A percentile compares a stretch with the other conserved stretches of the same genome.
phyloP scores from a whole-genome alignment of 1,284 basidiomycete species.

The Cerioporus squamosus region DNA sequence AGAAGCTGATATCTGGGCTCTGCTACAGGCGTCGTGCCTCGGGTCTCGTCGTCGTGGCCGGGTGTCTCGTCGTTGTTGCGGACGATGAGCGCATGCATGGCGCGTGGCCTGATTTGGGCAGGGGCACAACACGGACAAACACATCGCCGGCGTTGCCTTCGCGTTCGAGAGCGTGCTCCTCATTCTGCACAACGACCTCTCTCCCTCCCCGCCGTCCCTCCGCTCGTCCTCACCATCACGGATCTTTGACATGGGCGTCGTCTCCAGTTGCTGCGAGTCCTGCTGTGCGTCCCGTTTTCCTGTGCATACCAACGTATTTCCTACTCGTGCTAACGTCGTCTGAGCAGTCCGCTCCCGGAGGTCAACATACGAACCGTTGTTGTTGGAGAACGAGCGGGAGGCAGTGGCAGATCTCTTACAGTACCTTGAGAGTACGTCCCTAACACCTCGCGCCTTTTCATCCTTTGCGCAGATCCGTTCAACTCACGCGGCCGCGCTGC shows the following conservation, averaged over 20 bases:
- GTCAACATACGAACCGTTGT: conserved; percentile 89
- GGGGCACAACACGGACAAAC: conserved; percentile 23
- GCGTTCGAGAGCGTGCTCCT: conserved; percentile 7
- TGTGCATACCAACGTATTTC: conserved; percentile 6
- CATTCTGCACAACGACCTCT: conserved; percentile 15
- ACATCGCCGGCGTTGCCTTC: conserved; percentile 18
- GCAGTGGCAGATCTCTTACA: conserved; percentile 98
- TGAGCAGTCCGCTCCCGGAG: conserved; percentile 70
- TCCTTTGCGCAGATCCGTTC: not conserved
- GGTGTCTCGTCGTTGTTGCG: not conserved
- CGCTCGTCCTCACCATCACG: conserved; percentile 27
- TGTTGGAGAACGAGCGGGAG: conserved; percentile 98
- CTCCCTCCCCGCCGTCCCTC: conserved; percentile 19
- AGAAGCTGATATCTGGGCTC: not conserved
- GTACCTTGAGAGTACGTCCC: conserved; percentile 90
- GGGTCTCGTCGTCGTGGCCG: not conserved
- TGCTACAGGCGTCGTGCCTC: not conserved
- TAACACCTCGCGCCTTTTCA: not conserved
- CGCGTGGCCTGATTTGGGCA: conserved; percentile 12
- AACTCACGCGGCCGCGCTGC: conserved; percentile 11
- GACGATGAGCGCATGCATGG: not conserved
- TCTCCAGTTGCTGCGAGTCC: conserved; percentile 77
- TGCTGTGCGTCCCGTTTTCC: conserved; percentile 59
- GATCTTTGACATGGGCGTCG: conserved; percentile 48
- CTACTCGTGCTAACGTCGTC: conserved; percentile 16